Percentiles rank a stretch among this genome's conserved stretches.
These are phyloP conservation scores for Suillus variegatus DNA, from an alignment of 768 basidiomycete genomes.

Conservation along the genomic window DNA sequence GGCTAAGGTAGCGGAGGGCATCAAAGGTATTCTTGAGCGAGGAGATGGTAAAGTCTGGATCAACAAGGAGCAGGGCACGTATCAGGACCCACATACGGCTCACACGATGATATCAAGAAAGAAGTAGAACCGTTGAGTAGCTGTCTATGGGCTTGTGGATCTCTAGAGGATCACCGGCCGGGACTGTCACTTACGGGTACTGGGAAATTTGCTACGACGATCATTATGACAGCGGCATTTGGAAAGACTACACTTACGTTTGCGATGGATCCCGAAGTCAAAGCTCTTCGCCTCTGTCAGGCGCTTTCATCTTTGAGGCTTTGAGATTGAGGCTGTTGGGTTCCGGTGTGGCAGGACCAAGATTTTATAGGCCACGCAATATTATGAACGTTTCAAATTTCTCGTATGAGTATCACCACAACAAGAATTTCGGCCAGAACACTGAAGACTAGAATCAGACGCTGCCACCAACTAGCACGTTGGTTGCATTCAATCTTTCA, in stretches of 20 bases:
- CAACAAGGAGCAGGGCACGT: slow-evolving; percentile 67
- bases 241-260: too few relatives aligned
- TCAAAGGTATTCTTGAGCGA: slow-evolving; percentile 55
- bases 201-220: too few relatives aligned
- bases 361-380: background rate
- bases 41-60: slow-evolving; percentile 77
- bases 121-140: slow-evolving; percentile 6
- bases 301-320: too few relatives aligned
- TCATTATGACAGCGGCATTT: too few relatives aligned
- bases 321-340: too few relatives aligned
- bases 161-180: too few relatives aligned
- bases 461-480: background rate
- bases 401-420: background rate
- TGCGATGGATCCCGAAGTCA: too few relatives aligned
- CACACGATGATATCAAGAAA: slow-evolving; percentile 52
- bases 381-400: background rate
- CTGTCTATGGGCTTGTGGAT: too few relatives aligned
- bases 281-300: too few relatives aligned
- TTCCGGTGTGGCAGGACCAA: too few relatives aligned
- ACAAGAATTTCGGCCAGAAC: background rate
- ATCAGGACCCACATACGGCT: slow-evolving; percentile 80
- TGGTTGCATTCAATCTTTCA: background rate
- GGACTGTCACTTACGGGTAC: too few relatives aligned
- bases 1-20: slow-evolving; percentile 46
- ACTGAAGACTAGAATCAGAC: slow-evolving; percentile 37